A percentile compares a stretch with the other conserved stretches of the same genome.
Evolutionary conservation across 768 basidiomycete species (phyloP).

Genomic region (Mrakia blollopis): DNA sequence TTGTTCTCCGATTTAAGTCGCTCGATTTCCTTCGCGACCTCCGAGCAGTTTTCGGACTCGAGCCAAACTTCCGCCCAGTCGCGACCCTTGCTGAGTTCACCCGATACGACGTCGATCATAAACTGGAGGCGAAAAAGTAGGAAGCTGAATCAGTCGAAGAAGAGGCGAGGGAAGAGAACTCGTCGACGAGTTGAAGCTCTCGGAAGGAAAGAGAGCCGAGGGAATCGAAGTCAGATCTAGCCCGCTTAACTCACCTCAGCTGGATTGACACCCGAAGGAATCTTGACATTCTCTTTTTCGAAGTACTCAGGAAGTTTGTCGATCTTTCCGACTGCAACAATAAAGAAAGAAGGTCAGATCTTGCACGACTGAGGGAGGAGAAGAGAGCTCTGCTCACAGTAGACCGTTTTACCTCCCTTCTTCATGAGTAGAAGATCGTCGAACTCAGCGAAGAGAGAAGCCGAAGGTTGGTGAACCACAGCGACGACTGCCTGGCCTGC

Average conservation of each 20-base stretch:
- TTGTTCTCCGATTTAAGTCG: conserved; percentile 49
- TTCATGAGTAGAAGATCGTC: conserved; percentile 56
- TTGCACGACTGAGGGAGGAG: background rate
- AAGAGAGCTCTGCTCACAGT: background rate
- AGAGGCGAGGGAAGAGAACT: no score
- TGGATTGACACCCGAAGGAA: conserved; percentile 70
- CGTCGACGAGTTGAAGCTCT: no score
- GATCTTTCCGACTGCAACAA: conserved; percentile 60
- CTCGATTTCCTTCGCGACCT: conserved; percentile 54
- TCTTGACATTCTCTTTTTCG: conserved; percentile 63
- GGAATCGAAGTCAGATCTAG: no score
- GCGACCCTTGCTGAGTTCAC: conserved; percentile 50
- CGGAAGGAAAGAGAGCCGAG: background rate
- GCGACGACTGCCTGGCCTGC: conserved; percentile 47
- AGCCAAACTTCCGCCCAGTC: conserved; percentile 64
- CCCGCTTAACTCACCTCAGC: conserved; percentile 51
- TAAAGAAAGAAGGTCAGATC: background rate
- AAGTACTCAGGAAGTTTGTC: conserved; percentile 74
- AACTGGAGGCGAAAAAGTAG: no score
- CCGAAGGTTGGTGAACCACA: conserved; percentile 55
- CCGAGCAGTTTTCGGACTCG: conserved; percentile 53
- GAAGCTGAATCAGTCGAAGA: no score
- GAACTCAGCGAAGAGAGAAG: conserved; percentile 80
- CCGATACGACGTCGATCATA: conserved; percentile 70
- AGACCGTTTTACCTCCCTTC: conserved; percentile 63